Base-by-base conservation (phyloP, 306 rosid species). In the Cyamopsis tetragonoloba region DNA sequence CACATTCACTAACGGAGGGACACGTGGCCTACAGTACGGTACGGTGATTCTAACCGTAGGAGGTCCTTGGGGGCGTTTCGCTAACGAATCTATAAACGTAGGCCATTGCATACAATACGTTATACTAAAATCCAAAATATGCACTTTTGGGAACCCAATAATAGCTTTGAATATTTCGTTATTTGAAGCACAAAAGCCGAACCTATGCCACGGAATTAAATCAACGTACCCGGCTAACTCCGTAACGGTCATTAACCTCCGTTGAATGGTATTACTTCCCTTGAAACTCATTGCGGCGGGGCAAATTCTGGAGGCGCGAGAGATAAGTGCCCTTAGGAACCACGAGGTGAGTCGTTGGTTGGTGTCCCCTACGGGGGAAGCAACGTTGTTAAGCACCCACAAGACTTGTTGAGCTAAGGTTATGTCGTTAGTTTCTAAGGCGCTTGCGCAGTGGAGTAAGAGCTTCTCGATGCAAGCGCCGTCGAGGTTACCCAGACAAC, bases 21-120 rank as follows among this genome's bases (percentile, higher is more conserved):
- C 96, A 0, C 15, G 79, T 24, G 97, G 91, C 79, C 93, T 77
- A 64, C 66, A 76, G 63, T 72, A 83, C 1, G 98, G 98, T 9
- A 89, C 97, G 0, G 88, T 84, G 74, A 93, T 78, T 64, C 86
- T 77, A 71, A 93, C 86, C 4, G 74, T 72, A 74, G 98, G 91
- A 80, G 97, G 96, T 0, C 97, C 96, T 73, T 86, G 85, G 0
- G 86, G 95, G 38, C 87, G 76, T 77, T 88, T 89, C 11, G 95
- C 89, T 61, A 89, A 76, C 1, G 83, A 79, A 70, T 89, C 97
- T 6, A 93, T 93, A 10, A 93, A 81, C 60, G 98, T 93, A 50
- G 98, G 98, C 98, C 98, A 93, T n/a, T 93, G 98, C 98, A 93
- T 88, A 73, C 98, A 88, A 41, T 88, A 88, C 2, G 95, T 88